Base-by-base conservation (phyloP, 2,329 filamentous ascomycete genomes). In the Microthyrium microscopicum region DNA sequence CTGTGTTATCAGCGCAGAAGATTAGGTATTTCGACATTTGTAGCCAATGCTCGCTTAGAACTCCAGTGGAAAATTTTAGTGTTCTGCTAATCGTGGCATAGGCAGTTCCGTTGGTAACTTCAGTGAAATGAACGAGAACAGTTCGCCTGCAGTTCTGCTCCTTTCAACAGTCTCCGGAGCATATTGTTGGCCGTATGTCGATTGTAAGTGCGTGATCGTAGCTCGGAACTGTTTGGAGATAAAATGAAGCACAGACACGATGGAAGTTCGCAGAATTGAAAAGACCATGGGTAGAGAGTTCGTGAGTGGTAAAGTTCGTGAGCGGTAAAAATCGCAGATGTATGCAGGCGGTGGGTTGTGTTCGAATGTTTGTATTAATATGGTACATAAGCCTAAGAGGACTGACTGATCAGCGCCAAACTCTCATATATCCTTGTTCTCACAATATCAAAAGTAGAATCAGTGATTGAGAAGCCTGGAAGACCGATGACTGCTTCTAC, bases 381-480 rank as follows among this genome's bases (percentile, higher is more conserved):
- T 25, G 21, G 29, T 31, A 8, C 29, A 7, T 31, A 8, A 6
- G 11, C 29, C 34, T 55, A 52, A 81, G 31, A 66, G 69, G 29
- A 80, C 81, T 12, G 78, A 77, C 42, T n/a, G n/a, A 98, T 85
- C 39, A 95, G 82, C 21, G 89, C 89, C 50, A 98, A 57, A 6
- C 83, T 85, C 44, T 92, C 82, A 52, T 98, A 98, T 42, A 98
- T 91, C 55, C 81, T 84, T 56, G 66, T 75, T 58, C 82, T 82
- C 7, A 95, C 87, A 33, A 80, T 80, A 48, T 83, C 81, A 49
- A 94, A 91, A 22, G 79, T 84, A 26, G 64, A 64, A 37, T 72
- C 71, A 55, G 47, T 12, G 11, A 19, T 34, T 18, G 17, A 20
- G 17, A 29, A 25, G 13, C 25, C 20, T 16, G 16, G 17, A 29